Conservation (phyloP, 2,329 filamentous ascomycete species). For the Ilyonectria mors-panacis region DNA sequence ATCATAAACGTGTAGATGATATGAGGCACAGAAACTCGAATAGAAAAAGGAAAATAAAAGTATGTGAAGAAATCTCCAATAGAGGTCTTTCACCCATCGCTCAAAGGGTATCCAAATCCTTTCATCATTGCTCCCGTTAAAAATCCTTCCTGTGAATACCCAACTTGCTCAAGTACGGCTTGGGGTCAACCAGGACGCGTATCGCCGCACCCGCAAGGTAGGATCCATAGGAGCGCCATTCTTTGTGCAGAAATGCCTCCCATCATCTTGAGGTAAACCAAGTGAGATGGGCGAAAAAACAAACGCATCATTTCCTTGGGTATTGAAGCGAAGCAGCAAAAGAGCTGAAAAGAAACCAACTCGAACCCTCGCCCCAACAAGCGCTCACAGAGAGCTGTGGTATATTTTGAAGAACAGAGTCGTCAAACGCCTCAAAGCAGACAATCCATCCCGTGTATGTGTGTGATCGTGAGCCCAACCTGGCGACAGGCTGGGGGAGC, state of each 20-base stretch:
- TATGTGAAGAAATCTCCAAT: slow-evolving; percentile 10
- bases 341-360: slow-evolving; percentile 22
- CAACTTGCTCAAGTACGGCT: background rate
- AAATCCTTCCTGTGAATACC: slow-evolving; percentile 4
- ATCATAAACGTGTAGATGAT: background rate
- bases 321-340: slow-evolving; percentile 31
- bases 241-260: background rate
- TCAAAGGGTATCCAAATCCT: slow-evolving; percentile 17
- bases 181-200: slow-evolving; percentile 22
- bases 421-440: slow-evolving; percentile 44
- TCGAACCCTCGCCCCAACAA: slow-evolving; percentile 22
- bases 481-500: slow-evolving; percentile 43
- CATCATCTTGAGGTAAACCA: slow-evolving; percentile 11
- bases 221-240: slow-evolving; percentile 5
- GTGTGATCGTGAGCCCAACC: slow-evolving; percentile 45
- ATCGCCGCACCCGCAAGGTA: slow-evolving; percentile 11
- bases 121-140: slow-evolving; percentile 10
- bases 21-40: slow-evolving; percentile 11
- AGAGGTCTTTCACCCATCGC: slow-evolving; percentile 11
- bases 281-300: slow-evolving; percentile 7
- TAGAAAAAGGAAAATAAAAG: background rate
- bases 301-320: slow-evolving; percentile 28
- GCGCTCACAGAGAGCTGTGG: slow-evolving; percentile 42
- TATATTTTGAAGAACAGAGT: slow-evolving; percentile 48
- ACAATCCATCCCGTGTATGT: slow-evolving; percentile 41